These are phyloP conservation scores for Lactuca sativa DNA, from an alignment of 129 eudicot genomes.

Conservation along the genomic window DNA sequence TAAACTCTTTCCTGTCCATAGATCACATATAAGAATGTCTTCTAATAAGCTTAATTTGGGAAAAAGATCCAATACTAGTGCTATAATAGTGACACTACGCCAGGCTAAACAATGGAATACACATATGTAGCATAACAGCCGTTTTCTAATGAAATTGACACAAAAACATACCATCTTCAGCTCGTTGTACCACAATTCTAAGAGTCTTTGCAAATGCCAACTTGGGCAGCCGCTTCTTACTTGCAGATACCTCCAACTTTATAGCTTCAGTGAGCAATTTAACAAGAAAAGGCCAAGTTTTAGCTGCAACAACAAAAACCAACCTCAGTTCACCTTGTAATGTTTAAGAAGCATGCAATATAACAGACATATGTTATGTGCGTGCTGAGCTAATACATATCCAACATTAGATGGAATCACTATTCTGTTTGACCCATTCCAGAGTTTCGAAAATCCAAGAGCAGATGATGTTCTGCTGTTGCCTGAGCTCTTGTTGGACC, in stretches of 20 bases:
- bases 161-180: slow-evolving; percentile 59
- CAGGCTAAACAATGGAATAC: slow-evolving; percentile 15
- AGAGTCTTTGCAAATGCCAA: slow-evolving; percentile 76
- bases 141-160: slow-evolving; percentile 29
- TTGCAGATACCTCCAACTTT: slow-evolving; percentile 55
- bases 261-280: slow-evolving; percentile 62
- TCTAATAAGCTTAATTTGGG: background rate
- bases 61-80: background rate
- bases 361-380: slow-evolving; percentile 3
- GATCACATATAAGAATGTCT: slow-evolving; percentile 20
- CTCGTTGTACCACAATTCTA: slow-evolving; percentile 70
- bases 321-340: slow-evolving; percentile 9
- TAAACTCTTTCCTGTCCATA: slow-evolving; percentile 55
- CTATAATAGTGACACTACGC: slow-evolving; percentile 11
- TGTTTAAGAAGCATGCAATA: slow-evolving; percentile 10
- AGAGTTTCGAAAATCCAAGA: slow-evolving; percentile 9
- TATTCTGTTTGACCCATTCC: background rate
- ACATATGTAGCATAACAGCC: slow-evolving; percentile 10
- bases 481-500: background rate
- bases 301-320: slow-evolving; percentile 48
- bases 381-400: slow-evolving; percentile 12
- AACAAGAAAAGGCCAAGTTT: slow-evolving; percentile 90
- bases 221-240: slow-evolving; percentile 77
- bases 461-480: background rate
- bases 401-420: background rate